phyloP scores from a whole-genome alignment of 331 rosid genomes.

The Malus hybrid region DNA sequence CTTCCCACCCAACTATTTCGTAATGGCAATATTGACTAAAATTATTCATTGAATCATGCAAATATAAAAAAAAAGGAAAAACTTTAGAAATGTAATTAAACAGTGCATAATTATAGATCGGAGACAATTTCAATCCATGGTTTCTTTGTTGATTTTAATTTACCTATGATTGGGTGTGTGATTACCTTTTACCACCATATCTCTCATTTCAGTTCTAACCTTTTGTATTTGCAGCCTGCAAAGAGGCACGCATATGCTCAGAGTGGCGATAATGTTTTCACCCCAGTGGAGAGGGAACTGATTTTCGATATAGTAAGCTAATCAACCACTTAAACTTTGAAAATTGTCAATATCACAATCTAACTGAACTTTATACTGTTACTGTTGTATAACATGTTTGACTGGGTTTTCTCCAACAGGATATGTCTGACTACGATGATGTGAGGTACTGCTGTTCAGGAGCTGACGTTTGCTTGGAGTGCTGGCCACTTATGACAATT shows the following conservation, averaged over 20 bases:
- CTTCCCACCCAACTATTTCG: background rate
- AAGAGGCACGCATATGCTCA: slow-evolving; percentile 81
- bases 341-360: background rate
- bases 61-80: background rate
- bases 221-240: slow-evolving; percentile 55
- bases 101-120: background rate
- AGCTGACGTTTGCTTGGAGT: slow-evolving; percentile 82
- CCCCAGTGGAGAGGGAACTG: slow-evolving; percentile 91
- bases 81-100: background rate
- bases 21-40: background rate
- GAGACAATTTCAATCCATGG: background rate
- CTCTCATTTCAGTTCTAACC: background rate
- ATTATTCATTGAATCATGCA: background rate
- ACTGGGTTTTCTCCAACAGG: slow-evolving; percentile 32
- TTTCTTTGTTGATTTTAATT: background rate
- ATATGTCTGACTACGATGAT: slow-evolving; percentile 90
- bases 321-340: background rate
- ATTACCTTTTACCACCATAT: background rate
- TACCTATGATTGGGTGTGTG: background rate
- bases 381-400: background rate
- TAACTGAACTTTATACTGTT: background rate
- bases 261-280: slow-evolving; percentile 60
- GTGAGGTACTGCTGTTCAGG: slow-evolving; percentile 91
- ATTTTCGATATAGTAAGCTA: slow-evolving; percentile 73
- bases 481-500: slow-evolving; percentile 98